Base-by-base conservation (phyloP, 2,329 filamentous ascomycete genomes). In the Graphilbum ipis-grandicollis region DNA sequence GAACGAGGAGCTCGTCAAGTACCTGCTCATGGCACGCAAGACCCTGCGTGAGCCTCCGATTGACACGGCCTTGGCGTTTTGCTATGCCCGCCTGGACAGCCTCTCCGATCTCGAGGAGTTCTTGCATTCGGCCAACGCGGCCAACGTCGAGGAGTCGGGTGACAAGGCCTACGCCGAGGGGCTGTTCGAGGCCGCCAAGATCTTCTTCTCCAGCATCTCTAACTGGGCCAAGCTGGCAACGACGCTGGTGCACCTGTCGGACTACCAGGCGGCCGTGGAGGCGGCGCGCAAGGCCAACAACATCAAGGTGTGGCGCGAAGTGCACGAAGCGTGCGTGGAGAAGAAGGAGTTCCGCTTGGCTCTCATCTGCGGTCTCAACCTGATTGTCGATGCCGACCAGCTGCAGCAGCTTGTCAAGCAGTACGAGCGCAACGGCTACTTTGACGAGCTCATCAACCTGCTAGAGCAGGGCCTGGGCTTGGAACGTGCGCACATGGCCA, bases 151-250 rank as follows among this genome's bases (percentile, higher is more conserved):
- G 55, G 82, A 90, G 48, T 96, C 85, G 41, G 90, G 90, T 65
- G 90, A 98, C 68, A 94, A 94, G 67, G 88, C 90, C 18, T 96
- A 93, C 48, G 80, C 77, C 44, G 90, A 98, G 60, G 88, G 88
- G 42, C 77, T 83, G 52, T 88, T 90, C 52, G 80, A 96, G 65
- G 90, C 90, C 31, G 84, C 90, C 46, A 98, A 98, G 73, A 96
- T 98, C 52, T 98, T 96, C 71, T 98, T 77, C 65, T 84, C 75
- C 39, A 96, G 83, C 63, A 93, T 98, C 55, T 98, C 90, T 38
- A 98, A 98, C 71, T 98, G 90, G 90, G 88, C 88, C 39, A 98
- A 98, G 67, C 76, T 98, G 50, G 86, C 90, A 13, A 96, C 90
- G 10, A 98, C 90, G 10, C 72, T 96, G 42, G 90, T 98, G n/a